Evolutionary conservation across 139 green algal species (phyloP).

Genomic region (Closterium sp.): DNA sequence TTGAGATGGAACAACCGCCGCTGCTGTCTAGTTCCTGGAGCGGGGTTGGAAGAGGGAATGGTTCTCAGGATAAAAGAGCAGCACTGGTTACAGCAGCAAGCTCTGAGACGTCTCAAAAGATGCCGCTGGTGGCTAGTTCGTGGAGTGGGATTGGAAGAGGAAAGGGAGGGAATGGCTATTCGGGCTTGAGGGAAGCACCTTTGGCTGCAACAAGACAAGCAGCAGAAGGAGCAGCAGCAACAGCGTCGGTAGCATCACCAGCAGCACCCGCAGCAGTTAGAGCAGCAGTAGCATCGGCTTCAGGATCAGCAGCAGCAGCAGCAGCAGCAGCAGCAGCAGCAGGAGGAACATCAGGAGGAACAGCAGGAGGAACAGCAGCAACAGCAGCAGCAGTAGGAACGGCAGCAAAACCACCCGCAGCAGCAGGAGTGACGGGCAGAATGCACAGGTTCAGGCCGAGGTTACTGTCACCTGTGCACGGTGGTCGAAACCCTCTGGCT

Average conservation of each 20-base stretch:
- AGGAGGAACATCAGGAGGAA: background rate
- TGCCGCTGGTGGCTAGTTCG: no score
- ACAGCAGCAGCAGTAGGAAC: background rate
- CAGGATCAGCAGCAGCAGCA: no score
- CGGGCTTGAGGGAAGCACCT: background rate
- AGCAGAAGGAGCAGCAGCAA: background rate
- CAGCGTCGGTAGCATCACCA: no score
- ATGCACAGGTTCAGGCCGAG: background rate
- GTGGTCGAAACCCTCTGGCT: background rate
- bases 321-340: background rate
- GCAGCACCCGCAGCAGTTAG: no score
- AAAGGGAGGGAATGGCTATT: no score
- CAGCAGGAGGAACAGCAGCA: background rate
- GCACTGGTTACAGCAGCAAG: no score
- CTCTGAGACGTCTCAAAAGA: no score
- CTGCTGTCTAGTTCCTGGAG: background rate
- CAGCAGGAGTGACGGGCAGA: background rate
- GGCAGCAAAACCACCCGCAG: background rate
- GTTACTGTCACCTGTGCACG: background rate
- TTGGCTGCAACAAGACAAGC: background rate
- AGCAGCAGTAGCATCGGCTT: no score
- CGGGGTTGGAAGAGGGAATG: no score
- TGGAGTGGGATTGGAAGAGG: no score
- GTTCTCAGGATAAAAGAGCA: no score
- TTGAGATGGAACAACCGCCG: background rate